These are phyloP conservation scores for Echria macrotheca DNA, from an alignment of 495 filamentous ascomycete species.

Conservation along the genomic window DNA sequence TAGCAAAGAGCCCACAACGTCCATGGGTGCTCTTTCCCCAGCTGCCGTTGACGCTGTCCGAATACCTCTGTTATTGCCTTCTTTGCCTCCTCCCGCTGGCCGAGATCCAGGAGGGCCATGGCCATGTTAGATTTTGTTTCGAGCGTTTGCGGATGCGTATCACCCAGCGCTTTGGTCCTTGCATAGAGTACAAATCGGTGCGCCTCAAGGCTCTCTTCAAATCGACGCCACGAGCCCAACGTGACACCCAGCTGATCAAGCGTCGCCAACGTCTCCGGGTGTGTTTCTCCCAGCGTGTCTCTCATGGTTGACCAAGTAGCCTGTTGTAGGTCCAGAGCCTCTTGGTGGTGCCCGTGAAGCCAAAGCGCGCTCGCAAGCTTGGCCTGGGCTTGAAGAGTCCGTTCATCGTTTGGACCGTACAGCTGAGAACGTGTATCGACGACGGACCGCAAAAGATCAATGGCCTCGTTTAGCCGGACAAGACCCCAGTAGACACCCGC, in stretches of 20 bases:
- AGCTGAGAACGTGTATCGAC: neutral
- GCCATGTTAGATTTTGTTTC: slow-evolving; percentile 2
- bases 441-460: slow-evolving; percentile 1
- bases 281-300: neutral
- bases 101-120: slow-evolving; percentile 8
- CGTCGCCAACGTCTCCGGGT: slow-evolving; percentile 4
- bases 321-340: slow-evolving; percentile 7
- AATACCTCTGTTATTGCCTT: slow-evolving; percentile 4
- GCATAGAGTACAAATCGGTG: slow-evolving; percentile 3
- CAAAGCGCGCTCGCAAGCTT: slow-evolving; percentile 4
- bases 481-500: slow-evolving; percentile 10
- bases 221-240: slow-evolving; percentile 1
- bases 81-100: neutral
- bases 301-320: slow-evolving; percentile 1
- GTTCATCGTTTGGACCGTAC: neutral
- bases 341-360: slow-evolving; percentile 7
- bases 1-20: slow-evolving; percentile 9
- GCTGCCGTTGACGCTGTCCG: slow-evolving; percentile 1
- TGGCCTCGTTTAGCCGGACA: slow-evolving; percentile 5
- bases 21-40: slow-evolving; percentile 13
- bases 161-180: neutral
- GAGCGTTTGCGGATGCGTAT: slow-evolving; percentile 2
- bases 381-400: slow-evolving; percentile 7
- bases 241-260: slow-evolving; percentile 9
- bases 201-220: slow-evolving; percentile 2